Conservation (phyloP, 139 green algal species). For the Monoraphidium neglectum region DNA sequence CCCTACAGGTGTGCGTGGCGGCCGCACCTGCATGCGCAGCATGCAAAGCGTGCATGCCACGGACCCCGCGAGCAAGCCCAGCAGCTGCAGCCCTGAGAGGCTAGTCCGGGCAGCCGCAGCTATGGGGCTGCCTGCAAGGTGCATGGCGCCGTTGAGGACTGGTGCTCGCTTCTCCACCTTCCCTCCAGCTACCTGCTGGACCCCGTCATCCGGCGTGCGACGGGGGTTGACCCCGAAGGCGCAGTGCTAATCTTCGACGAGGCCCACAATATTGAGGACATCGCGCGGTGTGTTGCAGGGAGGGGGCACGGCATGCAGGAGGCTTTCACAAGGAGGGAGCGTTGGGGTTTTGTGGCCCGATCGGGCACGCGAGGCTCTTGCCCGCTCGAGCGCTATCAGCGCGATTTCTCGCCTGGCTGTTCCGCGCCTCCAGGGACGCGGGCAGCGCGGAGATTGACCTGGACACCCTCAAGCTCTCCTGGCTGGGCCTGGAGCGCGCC, state of each 20-base stretch:
- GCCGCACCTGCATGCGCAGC: slow-evolving; percentile 75
- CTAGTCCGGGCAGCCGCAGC: not conserved
- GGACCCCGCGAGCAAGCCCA: no score
- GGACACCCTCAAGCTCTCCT: slow-evolving; percentile 11
- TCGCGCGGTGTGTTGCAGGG: not conserved
- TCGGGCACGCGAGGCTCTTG: no score
- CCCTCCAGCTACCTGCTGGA: slow-evolving; percentile 54
- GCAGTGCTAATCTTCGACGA: slow-evolving; percentile 95
- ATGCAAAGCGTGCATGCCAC: no score
- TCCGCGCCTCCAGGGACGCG: slow-evolving; percentile 62
- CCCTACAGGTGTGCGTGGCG: slow-evolving; percentile 78
- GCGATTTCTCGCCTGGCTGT: no score
- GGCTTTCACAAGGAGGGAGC: no score
- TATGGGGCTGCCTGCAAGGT: not conserved
- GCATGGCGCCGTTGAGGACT: no score
- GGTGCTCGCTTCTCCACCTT: no score
- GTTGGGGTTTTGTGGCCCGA: no score
- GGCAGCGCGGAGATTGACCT: slow-evolving; percentile 65
- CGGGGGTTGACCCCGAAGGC: slow-evolving; percentile 62
- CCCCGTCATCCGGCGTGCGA: slow-evolving; percentile 44
- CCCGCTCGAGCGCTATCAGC: no score
- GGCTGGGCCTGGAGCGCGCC: not conserved
- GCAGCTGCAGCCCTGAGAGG: no score
- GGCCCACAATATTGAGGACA: slow-evolving; percentile 97
- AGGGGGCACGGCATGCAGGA: no score